A percentile compares a stretch with the other conserved stretches of the same genome.
Conservation (phyloP, 257 asterid genomes). For the Scutellaria baicalensis region DNA sequence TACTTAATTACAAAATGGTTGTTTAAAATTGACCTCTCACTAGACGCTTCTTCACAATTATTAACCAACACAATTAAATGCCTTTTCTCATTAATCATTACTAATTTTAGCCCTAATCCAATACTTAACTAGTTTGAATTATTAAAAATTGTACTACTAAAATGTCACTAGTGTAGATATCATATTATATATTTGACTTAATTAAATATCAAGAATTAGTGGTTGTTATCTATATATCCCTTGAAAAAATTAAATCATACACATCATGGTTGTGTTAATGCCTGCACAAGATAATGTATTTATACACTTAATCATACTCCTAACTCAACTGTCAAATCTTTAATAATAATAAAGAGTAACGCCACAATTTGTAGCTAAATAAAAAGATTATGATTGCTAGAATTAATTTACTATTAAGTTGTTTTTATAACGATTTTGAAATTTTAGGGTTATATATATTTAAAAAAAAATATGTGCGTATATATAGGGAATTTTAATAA, state of each 20-base stretch:
- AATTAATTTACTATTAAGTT: neutral
- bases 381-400: neutral
- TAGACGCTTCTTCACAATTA: neutral
- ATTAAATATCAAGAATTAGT: neutral
- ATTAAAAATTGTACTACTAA: too few relatives aligned
- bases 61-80: neutral
- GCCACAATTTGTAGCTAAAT: neutral
- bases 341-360: neutral
- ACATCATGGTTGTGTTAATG: slow-evolving; percentile 17
- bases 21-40: slow-evolving; percentile 12
- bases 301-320: neutral
- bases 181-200: slow-evolving; percentile 12
- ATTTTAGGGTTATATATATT: too few relatives aligned
- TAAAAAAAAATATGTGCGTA: too few relatives aligned
- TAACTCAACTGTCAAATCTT: neutral
- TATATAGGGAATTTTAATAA: too few relatives aligned
- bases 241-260: neutral
- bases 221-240: slow-evolving; percentile 8
- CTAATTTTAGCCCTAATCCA: neutral
- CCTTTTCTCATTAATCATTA: neutral
- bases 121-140: neutral
- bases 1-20: slow-evolving; percentile 7
- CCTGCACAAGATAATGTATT: slow-evolving; percentile 11
- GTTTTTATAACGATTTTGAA: too few relatives aligned
- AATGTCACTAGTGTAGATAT: slow-evolving; percentile 3